Percentiles rank a stretch among this genome's conserved stretches.
Conservation (phyloP, 1,284 basidiomycete species). For the Trametes hirsuta region DNA sequence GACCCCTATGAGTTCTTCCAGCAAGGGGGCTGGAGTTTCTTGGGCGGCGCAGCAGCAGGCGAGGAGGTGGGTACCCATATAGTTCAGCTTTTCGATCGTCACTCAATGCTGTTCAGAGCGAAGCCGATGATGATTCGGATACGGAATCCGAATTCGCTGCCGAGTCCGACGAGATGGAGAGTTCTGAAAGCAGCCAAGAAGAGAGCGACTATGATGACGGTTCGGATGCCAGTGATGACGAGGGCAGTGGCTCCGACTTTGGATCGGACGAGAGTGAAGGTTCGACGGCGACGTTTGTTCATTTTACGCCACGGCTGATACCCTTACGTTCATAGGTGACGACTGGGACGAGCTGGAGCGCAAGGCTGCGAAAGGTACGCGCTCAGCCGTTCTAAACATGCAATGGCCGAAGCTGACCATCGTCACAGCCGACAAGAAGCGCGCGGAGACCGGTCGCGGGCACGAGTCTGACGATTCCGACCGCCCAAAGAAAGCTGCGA, state of each 20-base stretch:
- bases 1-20: slow-evolving; percentile 97
- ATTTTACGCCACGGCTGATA: slow-evolving; percentile 11
- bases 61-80: slow-evolving; percentile 53
- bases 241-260: slow-evolving; percentile 68
- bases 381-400: not conserved
- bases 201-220: slow-evolving; percentile 58
- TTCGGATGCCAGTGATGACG: slow-evolving; percentile 71
- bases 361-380: slow-evolving; percentile 83
- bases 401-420: not conserved
- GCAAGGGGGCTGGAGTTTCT: slow-evolving; percentile 94
- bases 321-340: slow-evolving; percentile 55
- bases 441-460: slow-evolving; percentile 51
- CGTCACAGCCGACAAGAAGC: slow-evolving; percentile 68
- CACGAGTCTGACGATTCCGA: slow-evolving; percentile 70
- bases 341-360: slow-evolving; percentile 96
- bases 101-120: slow-evolving; percentile 49
- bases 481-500: slow-evolving; percentile 68
- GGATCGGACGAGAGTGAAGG: slow-evolving; percentile 73
- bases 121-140: slow-evolving; percentile 67
- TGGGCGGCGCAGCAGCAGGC: slow-evolving; percentile 71
- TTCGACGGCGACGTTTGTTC: slow-evolving; percentile 25
- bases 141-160: slow-evolving; percentile 84
- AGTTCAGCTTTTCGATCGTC: not conserved
- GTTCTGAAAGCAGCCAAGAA: slow-evolving; percentile 52
- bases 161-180: slow-evolving; percentile 55